Percentiles rank a stretch among this genome's conserved stretches.
Evolutionary conservation across 2,329 filamentous ascomycete species (phyloP).

Genomic region (Hypoxylon sp.): DNA sequence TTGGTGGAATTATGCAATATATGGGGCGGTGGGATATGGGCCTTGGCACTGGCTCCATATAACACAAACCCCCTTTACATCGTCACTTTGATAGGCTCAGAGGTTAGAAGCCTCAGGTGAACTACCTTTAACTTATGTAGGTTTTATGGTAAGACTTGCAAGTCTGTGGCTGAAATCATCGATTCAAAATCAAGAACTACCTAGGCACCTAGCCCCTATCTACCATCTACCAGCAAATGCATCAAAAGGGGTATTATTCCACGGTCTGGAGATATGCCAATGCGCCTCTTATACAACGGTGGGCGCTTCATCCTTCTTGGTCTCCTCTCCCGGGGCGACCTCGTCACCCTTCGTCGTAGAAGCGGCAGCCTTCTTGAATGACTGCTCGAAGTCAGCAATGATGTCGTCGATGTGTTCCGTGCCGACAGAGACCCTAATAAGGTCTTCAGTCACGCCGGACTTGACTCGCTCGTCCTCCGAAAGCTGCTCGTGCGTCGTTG

Average conservation of each 20-base stretch:
- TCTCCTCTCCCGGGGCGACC: slow-evolving; percentile 39
- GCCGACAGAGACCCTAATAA: slow-evolving; percentile 94
- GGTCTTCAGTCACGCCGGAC: slow-evolving; percentile 88
- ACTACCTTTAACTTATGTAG: not conserved
- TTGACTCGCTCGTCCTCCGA: slow-evolving; percentile 79
- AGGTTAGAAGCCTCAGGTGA: not conserved
- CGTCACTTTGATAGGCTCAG: not conserved
- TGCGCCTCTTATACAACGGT: slow-evolving; percentile 50
- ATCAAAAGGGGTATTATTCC: slow-evolving; percentile 31
- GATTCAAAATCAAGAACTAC: not conserved
- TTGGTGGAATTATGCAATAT: slow-evolving; percentile 16
- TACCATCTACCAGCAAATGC: slow-evolving; percentile 9
- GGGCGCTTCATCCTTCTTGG: slow-evolving; percentile 55
- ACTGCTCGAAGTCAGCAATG: slow-evolving; percentile 93
- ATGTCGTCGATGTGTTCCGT: slow-evolving; percentile 98
- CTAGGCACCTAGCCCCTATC: slow-evolving; percentile 1
- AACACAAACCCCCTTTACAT: not conserved
- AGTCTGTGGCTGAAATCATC: not conserved
- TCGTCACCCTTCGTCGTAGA: slow-evolving; percentile 54
- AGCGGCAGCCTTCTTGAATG: slow-evolving; percentile 73
- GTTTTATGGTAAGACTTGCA: not conserved
- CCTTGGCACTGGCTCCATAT: slow-evolving; percentile 22
- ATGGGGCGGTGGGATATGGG: slow-evolving; percentile 16
- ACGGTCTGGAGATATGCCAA: not conserved
- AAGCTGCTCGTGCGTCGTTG: slow-evolving; percentile 93